These are phyloP conservation scores for Pseudogymnoascus sp. DNA, from an alignment of 2,329 filamentous ascomycete genomes.

Conservation along the genomic window DNA sequence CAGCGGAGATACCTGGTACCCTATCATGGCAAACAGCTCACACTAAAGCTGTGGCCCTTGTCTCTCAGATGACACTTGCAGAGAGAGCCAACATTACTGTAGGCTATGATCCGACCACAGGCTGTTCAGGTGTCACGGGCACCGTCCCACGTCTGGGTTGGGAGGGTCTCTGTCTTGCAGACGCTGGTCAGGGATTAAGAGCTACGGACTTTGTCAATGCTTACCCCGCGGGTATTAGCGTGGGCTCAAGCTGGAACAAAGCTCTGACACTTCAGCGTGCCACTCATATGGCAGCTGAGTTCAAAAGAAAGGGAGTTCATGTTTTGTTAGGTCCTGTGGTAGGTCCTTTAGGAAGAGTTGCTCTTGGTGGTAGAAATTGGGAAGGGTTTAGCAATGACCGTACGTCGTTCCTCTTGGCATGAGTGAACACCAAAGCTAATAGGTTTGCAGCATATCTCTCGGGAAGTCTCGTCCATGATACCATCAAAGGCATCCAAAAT, in stretches of 20 bases:
- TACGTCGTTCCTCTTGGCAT: not conserved
- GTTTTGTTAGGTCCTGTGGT: constrained; percentile 76
- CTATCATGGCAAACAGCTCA: constrained; percentile 1
- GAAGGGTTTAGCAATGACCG: constrained; percentile 81
- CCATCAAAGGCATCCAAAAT: constrained; percentile 64
- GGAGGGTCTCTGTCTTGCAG: constrained; percentile 73
- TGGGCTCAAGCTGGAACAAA: constrained; percentile 84
- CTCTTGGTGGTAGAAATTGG: constrained; percentile 84
- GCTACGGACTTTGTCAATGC: constrained; percentile 78
- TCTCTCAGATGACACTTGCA: constrained; percentile 73
- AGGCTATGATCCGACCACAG: constrained; percentile 72
- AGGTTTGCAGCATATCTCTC: constrained; percentile 61
- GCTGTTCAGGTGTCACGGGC: constrained; percentile 38
- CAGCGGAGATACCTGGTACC: not conserved
- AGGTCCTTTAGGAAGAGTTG: constrained; percentile 75
- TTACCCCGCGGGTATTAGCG: constrained; percentile 81
- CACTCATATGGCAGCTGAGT: constrained; percentile 66
- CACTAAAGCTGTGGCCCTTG: constrained; percentile 39
- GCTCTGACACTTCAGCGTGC: constrained; percentile 76
- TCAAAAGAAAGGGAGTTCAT: constrained; percentile 63
- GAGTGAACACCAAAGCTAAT: not conserved
- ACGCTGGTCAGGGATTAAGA: constrained; percentile 76
- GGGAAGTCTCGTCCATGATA: constrained; percentile 70
- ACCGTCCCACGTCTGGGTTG: constrained; percentile 64
- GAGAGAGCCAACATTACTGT: constrained; percentile 94